These are phyloP conservation scores for Zymoseptoria tritici DNA, from an alignment of 2,329 filamentous ascomycete genomes.

Conservation along the genomic window DNA sequence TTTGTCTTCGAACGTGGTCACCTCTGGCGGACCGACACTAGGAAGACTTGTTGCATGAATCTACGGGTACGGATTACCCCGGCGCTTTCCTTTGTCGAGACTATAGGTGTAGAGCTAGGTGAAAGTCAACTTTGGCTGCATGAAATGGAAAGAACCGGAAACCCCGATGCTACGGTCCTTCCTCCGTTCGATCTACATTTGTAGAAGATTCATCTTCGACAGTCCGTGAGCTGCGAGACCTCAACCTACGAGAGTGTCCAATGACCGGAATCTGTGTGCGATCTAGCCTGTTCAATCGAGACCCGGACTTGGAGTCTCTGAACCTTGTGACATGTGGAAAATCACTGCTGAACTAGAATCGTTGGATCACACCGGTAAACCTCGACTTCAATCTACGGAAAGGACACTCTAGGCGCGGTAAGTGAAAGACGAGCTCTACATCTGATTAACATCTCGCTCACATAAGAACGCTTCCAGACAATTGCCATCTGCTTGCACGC, in stretches of 20 bases:
- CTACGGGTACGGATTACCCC: not conserved
- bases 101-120: not conserved
- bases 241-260: too few relatives aligned
- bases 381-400: accelerated
- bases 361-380: not conserved
- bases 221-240: too few relatives aligned
- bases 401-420: not conserved
- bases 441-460: not conserved
- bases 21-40: too few relatives aligned
- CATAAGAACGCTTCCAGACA: not conserved
- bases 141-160: too few relatives aligned
- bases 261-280: too few relatives aligned
- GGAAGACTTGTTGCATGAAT: too few relatives aligned
- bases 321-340: not conserved
- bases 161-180: too few relatives aligned
- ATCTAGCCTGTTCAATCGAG: too few relatives aligned
- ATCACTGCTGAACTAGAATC: not conserved
- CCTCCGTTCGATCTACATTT: too few relatives aligned
- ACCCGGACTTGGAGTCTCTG: not conserved
- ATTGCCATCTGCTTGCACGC: not conserved
- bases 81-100: not conserved
- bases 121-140: too few relatives aligned
- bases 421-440: not conserved
- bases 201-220: too few relatives aligned
- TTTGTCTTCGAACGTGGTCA: not conserved